Conservation (phyloP, 805 yeast genomes). For the Barnettozyma sucrosica region DNA sequence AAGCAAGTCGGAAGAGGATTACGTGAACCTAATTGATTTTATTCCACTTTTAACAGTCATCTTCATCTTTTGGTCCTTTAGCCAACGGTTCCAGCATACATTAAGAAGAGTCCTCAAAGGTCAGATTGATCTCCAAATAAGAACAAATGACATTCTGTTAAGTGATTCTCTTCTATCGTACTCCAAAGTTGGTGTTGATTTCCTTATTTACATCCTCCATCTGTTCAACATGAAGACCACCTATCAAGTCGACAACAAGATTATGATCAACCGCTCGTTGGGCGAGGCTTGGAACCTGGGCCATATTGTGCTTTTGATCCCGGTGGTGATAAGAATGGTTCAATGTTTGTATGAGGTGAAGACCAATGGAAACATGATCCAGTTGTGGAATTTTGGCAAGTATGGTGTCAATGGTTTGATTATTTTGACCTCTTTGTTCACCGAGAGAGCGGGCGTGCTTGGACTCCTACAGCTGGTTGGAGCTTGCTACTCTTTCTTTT, state of each 20-base stretch:
- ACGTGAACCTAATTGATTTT: constrained; percentile 6
- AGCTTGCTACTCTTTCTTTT: constrained; percentile 71
- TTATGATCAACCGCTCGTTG: constrained; percentile 29
- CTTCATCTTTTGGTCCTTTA: constrained; percentile 29
- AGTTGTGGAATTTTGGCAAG: constrained; percentile 68
- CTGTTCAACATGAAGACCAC: constrained; percentile 33
- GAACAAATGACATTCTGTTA: constrained; percentile 75
- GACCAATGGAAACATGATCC: constrained; percentile 39
- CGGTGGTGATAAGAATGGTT: constrained; percentile 67
- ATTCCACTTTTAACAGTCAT: constrained; percentile 20
- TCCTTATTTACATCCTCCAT: constrained; percentile 50
- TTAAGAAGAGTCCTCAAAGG: constrained; percentile 52
- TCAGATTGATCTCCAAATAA: constrained; percentile 47
- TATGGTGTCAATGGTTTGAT: constrained; percentile 63
- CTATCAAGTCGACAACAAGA: constrained; percentile 24
- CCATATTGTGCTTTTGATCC: constrained; percentile 41
- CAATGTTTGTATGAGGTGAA: constrained; percentile 79
- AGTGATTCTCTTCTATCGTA: constrained; percentile 85
- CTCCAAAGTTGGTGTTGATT: constrained; percentile 68
- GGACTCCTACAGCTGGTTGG: constrained; percentile 45
- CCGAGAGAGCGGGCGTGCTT: constrained; percentile 8
- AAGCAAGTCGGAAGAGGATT: not conserved
- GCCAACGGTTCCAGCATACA: constrained; percentile 43
- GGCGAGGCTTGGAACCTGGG: constrained; percentile 30
- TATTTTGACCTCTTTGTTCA: constrained; percentile 31